These are phyloP conservation scores for Juglanconis oblonga DNA, from an alignment of 2,329 filamentous ascomycete species.

Conservation along the genomic window DNA sequence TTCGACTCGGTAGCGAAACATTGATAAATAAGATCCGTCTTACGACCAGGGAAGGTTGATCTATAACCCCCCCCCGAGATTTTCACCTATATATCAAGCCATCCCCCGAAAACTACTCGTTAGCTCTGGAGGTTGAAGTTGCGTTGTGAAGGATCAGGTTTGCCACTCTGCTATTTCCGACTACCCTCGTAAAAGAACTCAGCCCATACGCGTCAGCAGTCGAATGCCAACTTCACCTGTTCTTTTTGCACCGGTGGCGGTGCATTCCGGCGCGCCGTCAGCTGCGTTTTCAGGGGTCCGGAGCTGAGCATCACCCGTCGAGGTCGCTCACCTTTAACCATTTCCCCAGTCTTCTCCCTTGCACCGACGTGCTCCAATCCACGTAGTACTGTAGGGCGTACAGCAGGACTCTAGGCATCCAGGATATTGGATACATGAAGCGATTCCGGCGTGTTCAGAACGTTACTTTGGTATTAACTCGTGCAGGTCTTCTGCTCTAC, in stretches of 20 bases:
- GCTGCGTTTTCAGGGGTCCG: neutral
- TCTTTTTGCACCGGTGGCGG: neutral
- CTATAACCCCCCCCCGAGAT: neutral
- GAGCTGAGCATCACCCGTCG: no score
- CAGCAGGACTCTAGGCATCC: no score
- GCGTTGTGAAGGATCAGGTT: neutral
- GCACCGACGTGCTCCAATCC: no score
- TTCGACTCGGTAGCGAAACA: neutral
- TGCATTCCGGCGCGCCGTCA: neutral
- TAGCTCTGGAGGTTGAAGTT: no score
- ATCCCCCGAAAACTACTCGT: no score
- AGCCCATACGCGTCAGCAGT: slow-evolving; percentile 4
- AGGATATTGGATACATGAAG: no score
- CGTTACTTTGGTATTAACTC: neutral
- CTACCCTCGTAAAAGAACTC: neutral
- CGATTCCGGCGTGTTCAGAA: no score
- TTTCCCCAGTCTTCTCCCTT: no score
- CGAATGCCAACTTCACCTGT: neutral
- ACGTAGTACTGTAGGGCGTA: no score
- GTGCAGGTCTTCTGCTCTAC: neutral
- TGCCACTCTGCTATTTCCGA: neutral
- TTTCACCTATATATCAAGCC: neutral
- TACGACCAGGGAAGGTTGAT: neutral
- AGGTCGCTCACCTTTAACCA: no score
- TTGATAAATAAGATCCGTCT: neutral